Evolutionary conservation across 1,284 basidiomycete genomes (phyloP).

Genomic region (Moniliophthora roreri): DNA sequence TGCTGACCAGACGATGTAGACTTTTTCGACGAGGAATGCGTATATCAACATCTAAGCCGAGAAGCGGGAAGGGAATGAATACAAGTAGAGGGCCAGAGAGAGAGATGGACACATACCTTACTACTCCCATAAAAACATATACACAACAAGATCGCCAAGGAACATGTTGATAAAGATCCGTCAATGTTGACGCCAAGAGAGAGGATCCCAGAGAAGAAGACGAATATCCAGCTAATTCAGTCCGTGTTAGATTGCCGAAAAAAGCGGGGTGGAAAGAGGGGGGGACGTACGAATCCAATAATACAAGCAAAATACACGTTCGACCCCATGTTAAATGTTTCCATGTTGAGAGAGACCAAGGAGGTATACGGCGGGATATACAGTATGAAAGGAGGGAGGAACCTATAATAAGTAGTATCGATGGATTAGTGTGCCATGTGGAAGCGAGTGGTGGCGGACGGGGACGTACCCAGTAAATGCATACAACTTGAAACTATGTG

Average conservation of each 20-base stretch:
- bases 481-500: neutral
- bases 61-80: neutral
- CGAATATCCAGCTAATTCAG: constrained; percentile 11
- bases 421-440: neutral
- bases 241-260: neutral
- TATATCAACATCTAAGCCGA: constrained; percentile 12
- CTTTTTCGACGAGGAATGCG: constrained; percentile 12
- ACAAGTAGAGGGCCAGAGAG: neutral
- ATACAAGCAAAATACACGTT: constrained; percentile 10
- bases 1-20: constrained; percentile 14
- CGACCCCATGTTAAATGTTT: constrained; percentile 13
- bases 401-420: neutral
- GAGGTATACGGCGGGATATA: constrained; percentile 10
- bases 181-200: constrained; percentile 6
- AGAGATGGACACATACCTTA: constrained; percentile 4
- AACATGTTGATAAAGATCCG: neutral
- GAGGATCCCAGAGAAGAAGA: constrained; percentile 12
- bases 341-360: constrained; percentile 9
- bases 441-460: neutral
- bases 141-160: constrained; percentile 7
- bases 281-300: constrained; percentile 12
- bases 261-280: neutral
- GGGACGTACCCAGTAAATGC: neutral
- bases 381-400: constrained; percentile 11
- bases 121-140: constrained; percentile 11